Evolutionary conservation across 139 green algal genomes (phyloP), one percentile per base, ranked within the genome.

Genomic region (Chlorella sorokiniana): DNA sequence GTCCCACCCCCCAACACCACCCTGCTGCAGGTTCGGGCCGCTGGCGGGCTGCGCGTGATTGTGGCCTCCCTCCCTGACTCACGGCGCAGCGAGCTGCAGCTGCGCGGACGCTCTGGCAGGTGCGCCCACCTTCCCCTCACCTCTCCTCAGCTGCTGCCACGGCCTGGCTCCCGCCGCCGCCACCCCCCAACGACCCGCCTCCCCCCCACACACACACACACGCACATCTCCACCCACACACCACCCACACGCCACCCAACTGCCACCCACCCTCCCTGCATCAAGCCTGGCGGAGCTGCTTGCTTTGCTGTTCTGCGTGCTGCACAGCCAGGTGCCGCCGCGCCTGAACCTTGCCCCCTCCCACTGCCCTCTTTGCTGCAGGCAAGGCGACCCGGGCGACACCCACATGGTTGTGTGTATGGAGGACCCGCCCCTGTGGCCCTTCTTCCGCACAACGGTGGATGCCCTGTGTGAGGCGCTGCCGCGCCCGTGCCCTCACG

Each of bases 311-410:
- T 27, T 3, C 33, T 7, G 4, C 29, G 6, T 8, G 4, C 4
- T 70, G 64, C 33, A 18, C 64, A 42, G 35, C 37, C 9, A 29
- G 1, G 31, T 61, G 16, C 45, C 29, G 4, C 18, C 14, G 11
- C 1, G 18, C 44, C n/a, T 76, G n/a, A 4, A 23, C 11, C 45
- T 16, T 23, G n/a, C 5, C 33, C 41, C 27, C 68, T 29, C 27
- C 27, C 23, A 6, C 4, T n/a, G n/a, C n/a, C n/a, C 9, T 7
- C 3, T 27, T 5, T 45, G 8, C 62, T 35, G 75, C 38, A 80
- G 74, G 74, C 90, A 95, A 84, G 93, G 93, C 0, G 93, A 96
- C 80, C 92, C 92, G 0, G 93, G 93, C 40, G 84, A 91, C 72
- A 92, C 88, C 1, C 67, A 87, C 44, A 82, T 91, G 62, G 41